Conservation (phyloP, 2,329 filamentous ascomycete species). For the Ascochyta viciae-villosae region DNA sequence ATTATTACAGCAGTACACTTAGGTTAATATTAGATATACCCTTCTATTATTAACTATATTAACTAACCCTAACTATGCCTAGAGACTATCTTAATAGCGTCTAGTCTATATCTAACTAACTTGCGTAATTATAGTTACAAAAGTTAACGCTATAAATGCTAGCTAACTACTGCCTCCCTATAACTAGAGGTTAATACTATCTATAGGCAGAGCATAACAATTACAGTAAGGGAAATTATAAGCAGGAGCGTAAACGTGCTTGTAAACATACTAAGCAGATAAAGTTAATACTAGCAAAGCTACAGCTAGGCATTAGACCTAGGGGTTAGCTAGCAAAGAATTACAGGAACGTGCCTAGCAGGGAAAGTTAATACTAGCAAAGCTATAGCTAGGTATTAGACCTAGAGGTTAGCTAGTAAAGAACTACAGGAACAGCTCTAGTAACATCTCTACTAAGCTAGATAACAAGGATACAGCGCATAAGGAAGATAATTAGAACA, state of each 20-base stretch:
- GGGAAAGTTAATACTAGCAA: constrained; percentile 34
- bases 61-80: too few species aligned
- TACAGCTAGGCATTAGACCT: constrained; percentile 36
- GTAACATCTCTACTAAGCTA: constrained; percentile 24
- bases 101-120: too few species aligned
- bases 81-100: too few species aligned
- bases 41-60: too few species aligned
- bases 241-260: constrained; percentile 28
- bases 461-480: constrained; percentile 33
- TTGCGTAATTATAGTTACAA: too few species aligned
- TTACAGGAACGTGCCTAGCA: too few species aligned
- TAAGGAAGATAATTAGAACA: constrained; percentile 41
- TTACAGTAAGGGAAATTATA: constrained; percentile 25
- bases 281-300: constrained; percentile 34
- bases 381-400: constrained; percentile 34
- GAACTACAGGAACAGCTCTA: constrained; percentile 29
- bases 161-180: too few species aligned
- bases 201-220: too few species aligned
- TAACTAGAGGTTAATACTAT: too few species aligned
- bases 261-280: constrained; percentile 31
- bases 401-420: constrained; percentile 34
- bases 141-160: too few species aligned
- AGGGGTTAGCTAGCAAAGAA: constrained; percentile 31
- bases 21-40: too few species aligned
- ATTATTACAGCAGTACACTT: too few species aligned